Conservation (phyloP, 805 yeast species). For the Schwanniomyces sp. region DNA sequence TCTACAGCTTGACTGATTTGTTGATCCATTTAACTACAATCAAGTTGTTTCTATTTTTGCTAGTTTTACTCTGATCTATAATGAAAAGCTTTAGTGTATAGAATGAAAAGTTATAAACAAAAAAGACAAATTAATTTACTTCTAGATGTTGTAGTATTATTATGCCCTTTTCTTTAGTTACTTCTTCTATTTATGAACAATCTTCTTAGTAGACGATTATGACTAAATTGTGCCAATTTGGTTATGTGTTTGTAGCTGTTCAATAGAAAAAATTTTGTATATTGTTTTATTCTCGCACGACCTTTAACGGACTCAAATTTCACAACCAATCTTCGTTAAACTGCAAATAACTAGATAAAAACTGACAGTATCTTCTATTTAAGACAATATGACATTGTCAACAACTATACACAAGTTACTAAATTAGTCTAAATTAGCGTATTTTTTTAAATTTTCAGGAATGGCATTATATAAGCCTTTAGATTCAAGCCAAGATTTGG, state of each 20-base stretch:
- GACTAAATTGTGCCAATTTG: not conserved
- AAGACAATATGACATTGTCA: too few relatives aligned
- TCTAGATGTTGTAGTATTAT: not conserved
- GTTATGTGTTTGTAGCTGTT: slow-evolving; percentile 1
- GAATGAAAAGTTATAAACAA: not conserved
- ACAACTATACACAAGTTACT: not conserved
- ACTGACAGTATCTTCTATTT: not conserved
- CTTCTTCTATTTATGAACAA: not conserved
- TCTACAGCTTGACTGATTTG: slow-evolving; percentile 89
- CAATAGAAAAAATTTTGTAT: slow-evolving; percentile 1
- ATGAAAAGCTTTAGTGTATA: not conserved
- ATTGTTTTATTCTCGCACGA: slow-evolving; percentile 1
- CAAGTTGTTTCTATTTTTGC: slow-evolving; percentile 1
- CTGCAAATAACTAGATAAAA: not conserved
- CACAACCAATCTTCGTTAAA: not conserved
- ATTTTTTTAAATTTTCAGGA: slow-evolving; percentile 71
- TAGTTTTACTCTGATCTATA: slow-evolving; percentile 1
- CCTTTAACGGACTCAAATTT: not conserved
- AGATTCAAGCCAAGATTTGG: slow-evolving; percentile 70
- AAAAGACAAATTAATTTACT: not conserved
- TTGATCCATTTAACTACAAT: slow-evolving; percentile 30
- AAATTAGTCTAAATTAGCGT: slow-evolving; percentile 44
- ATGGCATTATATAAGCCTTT: slow-evolving; percentile 65
- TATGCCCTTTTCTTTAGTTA: not conserved
- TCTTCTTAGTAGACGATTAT: not conserved